These are phyloP conservation scores for Phtheirospermum japonicum DNA, from an alignment of 257 asterid species.

Conservation along the genomic window DNA sequence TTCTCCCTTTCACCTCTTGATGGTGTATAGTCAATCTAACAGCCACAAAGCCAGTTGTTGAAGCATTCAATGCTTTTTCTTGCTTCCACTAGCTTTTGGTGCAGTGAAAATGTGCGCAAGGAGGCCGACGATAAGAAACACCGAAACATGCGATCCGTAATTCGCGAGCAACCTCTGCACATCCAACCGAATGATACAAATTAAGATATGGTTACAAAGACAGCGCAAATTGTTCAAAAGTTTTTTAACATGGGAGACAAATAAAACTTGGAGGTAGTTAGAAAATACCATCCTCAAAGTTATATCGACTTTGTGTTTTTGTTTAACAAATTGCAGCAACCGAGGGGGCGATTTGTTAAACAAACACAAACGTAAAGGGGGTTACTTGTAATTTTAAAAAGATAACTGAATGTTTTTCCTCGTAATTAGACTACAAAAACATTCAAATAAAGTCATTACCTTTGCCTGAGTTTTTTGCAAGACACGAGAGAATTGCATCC, in stretches of 20 bases:
- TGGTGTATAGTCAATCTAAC: too few species aligned
- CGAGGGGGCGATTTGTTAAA: neutral
- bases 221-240: too few species aligned
- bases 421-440: too few species aligned
- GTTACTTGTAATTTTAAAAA: too few species aligned
- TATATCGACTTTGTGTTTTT: too few species aligned
- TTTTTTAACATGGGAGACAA: neutral
- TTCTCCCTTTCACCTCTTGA: too few species aligned
- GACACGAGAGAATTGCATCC: conserved; percentile 25
- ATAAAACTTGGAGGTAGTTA: neutral
- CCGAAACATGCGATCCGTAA: conserved; percentile 56
- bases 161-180: conserved; percentile 50
- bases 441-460: too few species aligned
- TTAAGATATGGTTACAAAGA: neutral
- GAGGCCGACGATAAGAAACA: conserved; percentile 33
- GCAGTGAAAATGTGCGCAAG: conserved; percentile 38
- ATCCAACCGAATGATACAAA: conserved; percentile 1
- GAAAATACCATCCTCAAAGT: neutral
- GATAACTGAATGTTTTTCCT: too few species aligned
- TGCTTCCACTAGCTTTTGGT: conserved; percentile 29
- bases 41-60: neutral
- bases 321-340: neutral
- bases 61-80: conserved; percentile 35
- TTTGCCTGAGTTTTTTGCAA: conserved; percentile 45
- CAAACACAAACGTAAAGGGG: too few species aligned